phyloP scores from a whole-genome alignment of 441 rosid genomes.

The Croton laevigatus region DNA sequence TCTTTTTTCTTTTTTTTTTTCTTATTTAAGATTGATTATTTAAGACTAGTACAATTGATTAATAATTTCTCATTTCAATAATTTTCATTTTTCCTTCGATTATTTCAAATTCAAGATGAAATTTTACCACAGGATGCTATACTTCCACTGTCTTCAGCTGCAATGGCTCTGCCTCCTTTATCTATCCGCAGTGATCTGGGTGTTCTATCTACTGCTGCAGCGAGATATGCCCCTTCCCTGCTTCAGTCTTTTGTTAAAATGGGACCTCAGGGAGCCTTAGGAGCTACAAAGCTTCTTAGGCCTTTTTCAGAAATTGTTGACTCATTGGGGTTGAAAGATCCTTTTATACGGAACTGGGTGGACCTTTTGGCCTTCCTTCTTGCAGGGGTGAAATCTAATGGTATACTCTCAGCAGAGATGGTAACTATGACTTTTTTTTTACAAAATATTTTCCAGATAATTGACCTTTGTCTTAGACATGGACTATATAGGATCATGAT shows the following conservation, averaged over 20 bases:
- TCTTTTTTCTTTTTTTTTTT: too few species aligned
- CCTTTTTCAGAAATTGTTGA: conserved; percentile 85
- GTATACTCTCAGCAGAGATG: conserved; percentile 99
- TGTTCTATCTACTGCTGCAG: conserved; percentile 81
- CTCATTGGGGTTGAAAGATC: conserved; percentile 72
- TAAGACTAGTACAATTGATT: too few species aligned
- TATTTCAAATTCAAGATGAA: conserved; percentile 18
- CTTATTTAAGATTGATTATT: too few species aligned
- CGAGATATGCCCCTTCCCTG: conserved; percentile 86
- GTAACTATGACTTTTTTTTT: conserved; percentile 42
- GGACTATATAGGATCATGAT: not conserved
- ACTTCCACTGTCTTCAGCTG: conserved; percentile 87
- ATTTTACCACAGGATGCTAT: conserved; percentile 66
- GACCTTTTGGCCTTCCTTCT: conserved; percentile 92
- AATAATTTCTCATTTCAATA: not conserved
- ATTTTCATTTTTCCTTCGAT: not conserved
- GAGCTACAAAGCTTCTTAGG: conserved; percentile 81
- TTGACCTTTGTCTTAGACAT: not conserved
- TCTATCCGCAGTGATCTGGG: conserved; percentile 87
- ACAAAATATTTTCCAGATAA: not conserved
- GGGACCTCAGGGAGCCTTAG: conserved; percentile 89
- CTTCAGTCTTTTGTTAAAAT: conserved; percentile 69
- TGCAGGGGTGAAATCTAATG: conserved; percentile 95
- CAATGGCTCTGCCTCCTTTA: conserved; percentile 91
- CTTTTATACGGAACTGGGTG: conserved; percentile 86